Evolutionary conservation across 2,329 filamentous ascomycete genomes (phyloP).

Genomic region (Paraconiothyrium brasiliense): DNA sequence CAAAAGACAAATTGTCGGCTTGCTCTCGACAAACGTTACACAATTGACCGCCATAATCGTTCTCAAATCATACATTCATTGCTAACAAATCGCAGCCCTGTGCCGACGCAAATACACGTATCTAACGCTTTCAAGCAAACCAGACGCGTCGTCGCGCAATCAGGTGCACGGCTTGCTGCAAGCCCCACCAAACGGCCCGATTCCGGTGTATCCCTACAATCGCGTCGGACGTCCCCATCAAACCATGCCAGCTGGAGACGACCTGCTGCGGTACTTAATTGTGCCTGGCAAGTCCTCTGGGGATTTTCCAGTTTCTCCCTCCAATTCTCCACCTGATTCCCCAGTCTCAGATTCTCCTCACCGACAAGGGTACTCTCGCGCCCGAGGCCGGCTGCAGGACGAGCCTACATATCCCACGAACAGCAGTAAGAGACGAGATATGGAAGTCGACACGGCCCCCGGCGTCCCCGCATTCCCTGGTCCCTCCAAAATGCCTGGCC

Average conservation of each 20-base stretch:
- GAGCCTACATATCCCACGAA: background rate
- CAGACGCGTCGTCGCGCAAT: slow-evolving; percentile 35
- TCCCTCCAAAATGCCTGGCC: slow-evolving; percentile 9
- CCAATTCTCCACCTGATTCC: background rate
- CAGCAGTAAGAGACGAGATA: background rate
- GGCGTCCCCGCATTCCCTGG: background rate
- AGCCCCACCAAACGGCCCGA: slow-evolving; percentile 8
- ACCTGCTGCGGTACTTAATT: slow-evolving; percentile 32
- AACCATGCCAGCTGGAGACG: slow-evolving; percentile 24
- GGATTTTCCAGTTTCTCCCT: background rate
- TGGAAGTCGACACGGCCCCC: slow-evolving; percentile 8
- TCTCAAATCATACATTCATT: background rate
- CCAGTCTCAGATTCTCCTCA: background rate
- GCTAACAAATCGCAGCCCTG: background rate
- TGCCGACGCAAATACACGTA: background rate
- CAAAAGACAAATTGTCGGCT: background rate
- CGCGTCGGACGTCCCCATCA: background rate
- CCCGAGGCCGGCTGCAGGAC: background rate
- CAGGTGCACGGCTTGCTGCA: slow-evolving; percentile 26
- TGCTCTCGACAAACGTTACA: background rate
- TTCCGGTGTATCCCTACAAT: background rate
- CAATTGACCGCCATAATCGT: background rate
- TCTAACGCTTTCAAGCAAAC: background rate
- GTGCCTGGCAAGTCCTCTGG: slow-evolving; percentile 15
- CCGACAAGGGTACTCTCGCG: background rate